Evolutionary conservation across 2,329 filamentous ascomycete species (phyloP), one percentile per base, ranked within the genome.

Genomic region (Arthroderma sp.): DNA sequence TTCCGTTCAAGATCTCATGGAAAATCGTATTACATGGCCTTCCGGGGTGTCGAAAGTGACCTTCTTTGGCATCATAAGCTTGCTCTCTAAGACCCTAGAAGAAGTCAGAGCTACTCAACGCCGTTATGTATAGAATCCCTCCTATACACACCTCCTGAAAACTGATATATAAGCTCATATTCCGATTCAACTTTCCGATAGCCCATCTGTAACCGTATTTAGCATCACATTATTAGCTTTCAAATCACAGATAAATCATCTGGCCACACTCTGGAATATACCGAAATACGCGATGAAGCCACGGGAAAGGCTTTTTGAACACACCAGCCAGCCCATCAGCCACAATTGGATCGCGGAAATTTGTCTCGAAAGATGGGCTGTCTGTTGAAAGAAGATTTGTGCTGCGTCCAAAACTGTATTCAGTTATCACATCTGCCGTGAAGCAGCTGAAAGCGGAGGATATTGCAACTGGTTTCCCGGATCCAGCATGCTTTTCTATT

Each of bases 391-490:
- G 48, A 36, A 54, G 59, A 1, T 53, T 38, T 9, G 38, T 40
- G 29, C 51, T 10, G 30, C 6, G 34, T 52, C 55, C 52, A 59
- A 55, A 32, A 51, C 40, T 54, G 47, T 69, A 70, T 45, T 67
- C 59, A 48, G 65, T 67, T 48, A 71, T 66, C 36, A 70, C 61
- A 29, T 71, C 68, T 30, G 65, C 65, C 0, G 65, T 64, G 4
- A 50, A 38, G 38, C 44, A 47, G n/a, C 38, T 45, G 33, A 39
- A 50, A 7, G 44, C 49, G 6, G 46, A 36, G 8, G 49, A 50
- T 32, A 50, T n/a, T 5, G 42, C 31, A 22, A 50, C 32, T n/a
- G 42, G 44, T 30, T 41, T 46, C 5, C 47, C 43, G 9, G 42
- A 29, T 4, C 29, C 43, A 3, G 37, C 39, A 34, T 45, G 44